Base-by-base conservation (phyloP, 1,284 basidiomycete species). In the Rhodotorula sp. region DNA sequence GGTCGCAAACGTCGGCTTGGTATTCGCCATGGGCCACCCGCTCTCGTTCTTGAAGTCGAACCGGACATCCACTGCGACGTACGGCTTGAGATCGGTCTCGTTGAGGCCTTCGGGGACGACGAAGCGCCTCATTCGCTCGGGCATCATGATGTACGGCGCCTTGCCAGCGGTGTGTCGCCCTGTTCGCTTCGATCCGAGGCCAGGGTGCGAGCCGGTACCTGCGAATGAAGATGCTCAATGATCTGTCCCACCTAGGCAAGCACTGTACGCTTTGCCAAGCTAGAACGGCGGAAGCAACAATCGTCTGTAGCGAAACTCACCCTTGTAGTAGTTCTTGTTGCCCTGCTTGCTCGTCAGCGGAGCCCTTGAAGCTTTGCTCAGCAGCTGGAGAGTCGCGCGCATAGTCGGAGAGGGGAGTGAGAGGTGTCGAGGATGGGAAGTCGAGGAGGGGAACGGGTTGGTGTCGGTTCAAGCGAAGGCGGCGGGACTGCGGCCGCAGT, bases 301-400 rank as follows among this genome's bases (percentile, higher is more conserved):
- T n/a, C n/a, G n/a, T n/a, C n/a, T 56, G 8, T 44, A 46, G 49
- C 10, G 27, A 22, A 24, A 15, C 62, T 30, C 4, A 89, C 92
- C 93, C 81, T 95, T 96, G 85, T 94, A 95, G 79, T 85, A 95
- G 80, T 95, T 91, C 78, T 94, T 95, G 83, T 94, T 94, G 27
- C 86, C 93, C 61, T 88, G 82, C 80, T 95, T 95, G 0, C 90
- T 84, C 0, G 89, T 92, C 59, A 95, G 83, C 8, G 91, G 85
- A 34, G 87, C 82, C 65, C 93, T 84, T 4, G 89, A 90, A 34
- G 92, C 92, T 55, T 91, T 91, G 46, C 88, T 89, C 10, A 88
- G 82, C 70, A 87, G 82, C 36, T 82, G 85, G 24, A 85, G 78
- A 34, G 90, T 89, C 8, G 89, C 46, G 46, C 70, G 85, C 68